Conservation (phyloP, 345 rosid species). For the Crucihimalaya himalaica region DNA sequence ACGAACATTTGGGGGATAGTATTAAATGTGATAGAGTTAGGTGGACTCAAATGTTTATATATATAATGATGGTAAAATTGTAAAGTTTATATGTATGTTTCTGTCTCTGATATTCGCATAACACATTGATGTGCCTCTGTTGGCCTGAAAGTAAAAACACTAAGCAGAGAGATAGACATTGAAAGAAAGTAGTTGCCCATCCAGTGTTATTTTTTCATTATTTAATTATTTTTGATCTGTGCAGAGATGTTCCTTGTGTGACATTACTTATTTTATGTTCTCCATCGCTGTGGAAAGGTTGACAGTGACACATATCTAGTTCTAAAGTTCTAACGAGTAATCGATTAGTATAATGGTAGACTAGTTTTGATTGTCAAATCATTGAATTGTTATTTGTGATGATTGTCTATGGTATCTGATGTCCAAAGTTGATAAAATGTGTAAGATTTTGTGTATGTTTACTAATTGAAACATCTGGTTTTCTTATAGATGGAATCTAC, state of each 20-base stretch:
- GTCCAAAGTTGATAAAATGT: no score
- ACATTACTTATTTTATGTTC: not conserved
- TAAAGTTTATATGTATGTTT: conserved; percentile 2
- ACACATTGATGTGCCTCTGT: conserved; percentile 23
- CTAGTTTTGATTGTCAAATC: no score
- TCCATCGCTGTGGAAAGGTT: no score
- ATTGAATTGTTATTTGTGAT: no score
- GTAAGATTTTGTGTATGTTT: no score
- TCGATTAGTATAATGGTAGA: no score
- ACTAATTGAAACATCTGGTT: no score
- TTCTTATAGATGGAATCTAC: no score
- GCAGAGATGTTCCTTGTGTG: not conserved
- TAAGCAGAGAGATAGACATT: conserved; percentile 24
- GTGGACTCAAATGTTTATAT: not conserved
- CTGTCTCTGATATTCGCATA: not conserved
- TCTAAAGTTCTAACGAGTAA: not conserved
- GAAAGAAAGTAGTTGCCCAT: conserved; percentile 40
- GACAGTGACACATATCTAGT: not conserved
- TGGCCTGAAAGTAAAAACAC: conserved; percentile 25
- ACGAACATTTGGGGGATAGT: conserved; percentile 2
- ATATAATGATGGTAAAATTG: not conserved
- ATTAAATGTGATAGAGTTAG: conserved; percentile 24
- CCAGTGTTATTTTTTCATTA: no score
- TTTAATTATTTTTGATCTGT: not conserved
- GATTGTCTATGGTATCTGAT: no score